These are phyloP conservation scores for Kwoniella sp. DNA, from an alignment of 768 basidiomycete genomes.

Conservation along the genomic window DNA sequence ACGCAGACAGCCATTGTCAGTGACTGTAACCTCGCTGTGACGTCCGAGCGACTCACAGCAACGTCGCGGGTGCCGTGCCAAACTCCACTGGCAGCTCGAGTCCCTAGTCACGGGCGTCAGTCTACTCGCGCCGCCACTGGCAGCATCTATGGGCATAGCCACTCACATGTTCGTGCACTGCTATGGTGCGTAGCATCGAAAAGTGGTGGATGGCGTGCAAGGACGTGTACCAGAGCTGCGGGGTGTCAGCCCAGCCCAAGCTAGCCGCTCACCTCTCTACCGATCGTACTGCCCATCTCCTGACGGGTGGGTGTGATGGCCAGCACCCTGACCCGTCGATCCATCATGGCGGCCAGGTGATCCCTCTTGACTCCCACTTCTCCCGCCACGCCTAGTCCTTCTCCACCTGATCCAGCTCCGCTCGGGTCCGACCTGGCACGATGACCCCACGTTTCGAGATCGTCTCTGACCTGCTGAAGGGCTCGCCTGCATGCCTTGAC, in stretches of 20 bases:
- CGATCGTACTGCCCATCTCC: constrained; percentile 30
- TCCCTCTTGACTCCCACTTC: constrained; percentile 2
- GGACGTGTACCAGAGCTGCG: constrained; percentile 43
- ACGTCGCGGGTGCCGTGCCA: constrained; percentile 42
- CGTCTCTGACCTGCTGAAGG: constrained; percentile 15
- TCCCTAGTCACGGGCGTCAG: constrained; percentile 11
- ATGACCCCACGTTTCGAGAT: constrained; percentile 24
- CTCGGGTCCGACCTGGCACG: no score
- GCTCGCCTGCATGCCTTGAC: constrained; percentile 22
- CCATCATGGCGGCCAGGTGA: constrained; percentile 26
- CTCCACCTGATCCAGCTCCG: no score
- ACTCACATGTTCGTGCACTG: constrained; percentile 42
- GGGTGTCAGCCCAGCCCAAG: background rate
- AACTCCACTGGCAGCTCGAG: constrained; percentile 38
- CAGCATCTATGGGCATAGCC: no score
- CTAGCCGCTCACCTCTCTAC: constrained; percentile 34
- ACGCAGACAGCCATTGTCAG: background rate
- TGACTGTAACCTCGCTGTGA: no score
- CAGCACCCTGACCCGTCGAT: constrained; percentile 21
- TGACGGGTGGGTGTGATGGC: constrained; percentile 42
- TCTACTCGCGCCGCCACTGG: background rate
- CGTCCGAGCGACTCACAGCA: constrained; percentile 28
- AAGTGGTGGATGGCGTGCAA: constrained; percentile 46
- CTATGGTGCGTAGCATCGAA: constrained; percentile 44
- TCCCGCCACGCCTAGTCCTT: constrained; percentile 14